Base-by-base conservation (phyloP, 2,329 filamentous ascomycete species). In the Cytospora schulzeri region DNA sequence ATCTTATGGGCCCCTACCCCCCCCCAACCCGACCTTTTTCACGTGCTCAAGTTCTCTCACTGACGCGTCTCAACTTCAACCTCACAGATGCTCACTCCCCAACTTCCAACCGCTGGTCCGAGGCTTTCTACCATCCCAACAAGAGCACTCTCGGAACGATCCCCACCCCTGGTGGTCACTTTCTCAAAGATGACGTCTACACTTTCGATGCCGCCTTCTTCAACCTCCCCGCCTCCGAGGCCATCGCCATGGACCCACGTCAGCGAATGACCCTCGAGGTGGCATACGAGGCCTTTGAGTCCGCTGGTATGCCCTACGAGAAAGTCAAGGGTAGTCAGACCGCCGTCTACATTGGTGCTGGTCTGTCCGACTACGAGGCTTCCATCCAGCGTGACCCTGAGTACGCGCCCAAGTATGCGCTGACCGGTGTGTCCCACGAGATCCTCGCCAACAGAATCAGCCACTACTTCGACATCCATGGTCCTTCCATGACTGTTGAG, bases 381-480 rank as follows among this genome's bases (percentile, higher is more conserved):
- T 72, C 80, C 5, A 78, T 76, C 26, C 72, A 78, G 19, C 73
- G 76, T 28, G 81, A 83, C 65, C 76, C 77, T 12, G 78, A 82
- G 51, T 78, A 75, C 70, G 75, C 78, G 57, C 79, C 80, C 1
- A 75, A 79, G 68, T 80, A 83, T 72, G 77, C 79, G 50, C 78
- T 81, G 19, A 83, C 80, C 0, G 82, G 82, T 24, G 79, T 79
- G 24, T 79, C 78, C 2, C 78, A 78, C 55, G 78, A 80, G 59
- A 80, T 84, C 57, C 76, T 83, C 73, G 76, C 81, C 8, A 85
- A 85, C 69, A 76, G 82, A 1, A 76, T 85, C n/a, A 83, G 81
- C 0, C 81, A 84, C 69, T 80, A 77, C 67, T 83, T 82, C 70
- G 78, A 85, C 66, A 71, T 85, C 17, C 76, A 77, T 33, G 83